phyloP scores from a whole-genome alignment of 2,329 filamentous ascomycete species.

The Verticillium klebahnii region DNA sequence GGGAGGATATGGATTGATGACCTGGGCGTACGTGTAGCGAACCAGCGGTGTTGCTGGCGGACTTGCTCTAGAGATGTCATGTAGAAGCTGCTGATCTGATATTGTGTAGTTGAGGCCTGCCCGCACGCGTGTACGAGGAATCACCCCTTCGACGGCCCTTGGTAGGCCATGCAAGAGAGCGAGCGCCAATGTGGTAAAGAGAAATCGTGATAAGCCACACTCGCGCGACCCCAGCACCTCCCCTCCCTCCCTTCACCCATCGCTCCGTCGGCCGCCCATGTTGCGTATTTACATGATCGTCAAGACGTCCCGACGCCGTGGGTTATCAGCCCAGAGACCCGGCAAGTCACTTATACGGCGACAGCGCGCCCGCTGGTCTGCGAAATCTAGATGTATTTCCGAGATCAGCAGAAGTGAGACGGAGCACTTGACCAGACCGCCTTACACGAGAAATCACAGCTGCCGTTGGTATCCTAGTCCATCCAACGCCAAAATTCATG shows the following conservation, averaged over 20 bases:
- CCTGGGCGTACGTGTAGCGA: background rate
- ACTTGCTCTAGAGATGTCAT: background rate
- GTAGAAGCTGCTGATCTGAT: background rate
- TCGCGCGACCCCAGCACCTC: too few species aligned
- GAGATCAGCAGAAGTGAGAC: background rate
- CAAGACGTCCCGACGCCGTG: too few species aligned
- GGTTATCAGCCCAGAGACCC: background rate
- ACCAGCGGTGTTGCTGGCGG: background rate
- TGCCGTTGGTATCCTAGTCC: background rate
- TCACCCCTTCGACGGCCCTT: too few species aligned
- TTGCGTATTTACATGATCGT: too few species aligned
- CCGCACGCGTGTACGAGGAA: too few species aligned
- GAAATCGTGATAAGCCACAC: too few species aligned
- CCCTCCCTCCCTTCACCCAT: too few species aligned
- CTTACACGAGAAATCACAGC: background rate
- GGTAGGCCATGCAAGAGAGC: too few species aligned
- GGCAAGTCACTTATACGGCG: too few species aligned
- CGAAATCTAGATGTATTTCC: background rate
- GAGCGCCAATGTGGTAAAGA: too few species aligned
- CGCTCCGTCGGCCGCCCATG: too few species aligned
- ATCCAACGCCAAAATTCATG: background rate
- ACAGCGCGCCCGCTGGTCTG: too few species aligned
- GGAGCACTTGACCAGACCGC: background rate
- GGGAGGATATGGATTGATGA: constrained; percentile 27
- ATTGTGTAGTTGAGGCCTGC: background rate